Base-by-base conservation (phyloP, 257 asterid genomes). In the Rubia yunnanensis region DNA sequence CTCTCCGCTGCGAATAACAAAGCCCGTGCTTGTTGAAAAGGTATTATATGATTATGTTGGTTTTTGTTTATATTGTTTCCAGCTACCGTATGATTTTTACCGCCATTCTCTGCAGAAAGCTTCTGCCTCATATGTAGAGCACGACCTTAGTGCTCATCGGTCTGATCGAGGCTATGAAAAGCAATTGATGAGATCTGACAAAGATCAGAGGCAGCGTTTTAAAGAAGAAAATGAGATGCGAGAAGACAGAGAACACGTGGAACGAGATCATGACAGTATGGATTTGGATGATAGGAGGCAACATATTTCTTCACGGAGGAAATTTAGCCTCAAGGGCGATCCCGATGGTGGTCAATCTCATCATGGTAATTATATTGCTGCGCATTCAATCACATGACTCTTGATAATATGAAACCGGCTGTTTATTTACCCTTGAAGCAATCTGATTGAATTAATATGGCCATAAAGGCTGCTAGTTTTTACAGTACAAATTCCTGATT, bases 21-120 rank as follows among this genome's bases (percentile, higher is more conserved):
- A 72, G 78, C 71, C 84, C 61, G 66, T 74, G 55, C 82, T 72
- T 55, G 80, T 77, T 39, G 92, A 84, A 24, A 89, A 89, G 96
- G 97, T 88, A 77, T 73, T 66, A 24, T 58, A 57, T 67, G 76
- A 75, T 64, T 36, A 49, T 4, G 26, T 59, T 60, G 32, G 65
- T 67, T 72, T 32, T 63, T 57, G 24, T n/a, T 63, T 44, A 14
- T 17, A 44, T 52, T 65, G 65, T 36, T 69, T 55, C 20, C 65
- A 44, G 65, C 74, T 66, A 59, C 67, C 55, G 48, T 54, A 30
- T 63, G 39, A 58, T 71, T 59, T 71, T 60, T 70, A 24, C 66
- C 39, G 73, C 66, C 53, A 58, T 69, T 80, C 75, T 69, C 70
- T 73, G 56, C 85, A 83, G 92, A 87, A 84, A 72, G 76, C 81